Percentiles rank a stretch among this genome's conserved stretches.
Conservation (phyloP, 495 filamentous ascomycete genomes). For the Talaromyces trachyspermus region DNA sequence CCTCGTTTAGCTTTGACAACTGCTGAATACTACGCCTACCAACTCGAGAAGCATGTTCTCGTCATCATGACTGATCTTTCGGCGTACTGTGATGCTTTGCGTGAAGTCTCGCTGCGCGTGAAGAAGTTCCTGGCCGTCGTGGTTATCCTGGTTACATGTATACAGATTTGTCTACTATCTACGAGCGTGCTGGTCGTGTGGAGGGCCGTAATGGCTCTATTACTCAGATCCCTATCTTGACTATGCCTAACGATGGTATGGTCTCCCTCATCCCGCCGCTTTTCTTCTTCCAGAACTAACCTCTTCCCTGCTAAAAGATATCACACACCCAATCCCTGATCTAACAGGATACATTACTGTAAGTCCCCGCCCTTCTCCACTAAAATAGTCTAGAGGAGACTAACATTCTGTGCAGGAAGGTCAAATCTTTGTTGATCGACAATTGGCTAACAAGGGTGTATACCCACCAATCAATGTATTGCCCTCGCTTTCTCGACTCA, state of each 20-base stretch:
- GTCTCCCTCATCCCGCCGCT: conserved; percentile 29
- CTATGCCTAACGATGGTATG: conserved; percentile 99
- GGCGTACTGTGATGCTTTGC: conserved; percentile 96
- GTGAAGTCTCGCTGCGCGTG: conserved; percentile 96
- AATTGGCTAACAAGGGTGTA: conserved; percentile 90
- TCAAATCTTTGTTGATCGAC: conserved; percentile 96
- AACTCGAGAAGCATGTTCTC: conserved; percentile 98
- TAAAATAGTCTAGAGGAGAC: too few species aligned
- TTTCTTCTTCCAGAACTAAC: neutral
- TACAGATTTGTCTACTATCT: conserved; percentile 99
- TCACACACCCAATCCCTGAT: conserved; percentile 98
- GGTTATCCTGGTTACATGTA: conserved; percentile 99
- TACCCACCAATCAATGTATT: conserved; percentile 99
- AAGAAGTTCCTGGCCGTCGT: conserved; percentile 99
- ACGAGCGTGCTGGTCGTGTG: conserved; percentile 98
- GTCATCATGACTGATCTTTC: conserved; percentile 98
- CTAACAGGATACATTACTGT: conserved; percentile 97
- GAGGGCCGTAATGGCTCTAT: conserved; percentile 96
- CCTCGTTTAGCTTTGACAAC: conserved; percentile 97
- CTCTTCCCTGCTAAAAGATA: conserved; percentile 58
- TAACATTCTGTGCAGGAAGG: too few species aligned
- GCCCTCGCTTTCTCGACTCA: conserved; percentile 95
- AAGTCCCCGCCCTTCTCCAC: too few species aligned
- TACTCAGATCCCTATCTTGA: conserved; percentile 97
- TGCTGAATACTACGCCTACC: conserved; percentile 99